phyloP scores from a whole-genome alignment of 2,329 filamentous ascomycete species.

The Arthrobotrys iridis region DNA sequence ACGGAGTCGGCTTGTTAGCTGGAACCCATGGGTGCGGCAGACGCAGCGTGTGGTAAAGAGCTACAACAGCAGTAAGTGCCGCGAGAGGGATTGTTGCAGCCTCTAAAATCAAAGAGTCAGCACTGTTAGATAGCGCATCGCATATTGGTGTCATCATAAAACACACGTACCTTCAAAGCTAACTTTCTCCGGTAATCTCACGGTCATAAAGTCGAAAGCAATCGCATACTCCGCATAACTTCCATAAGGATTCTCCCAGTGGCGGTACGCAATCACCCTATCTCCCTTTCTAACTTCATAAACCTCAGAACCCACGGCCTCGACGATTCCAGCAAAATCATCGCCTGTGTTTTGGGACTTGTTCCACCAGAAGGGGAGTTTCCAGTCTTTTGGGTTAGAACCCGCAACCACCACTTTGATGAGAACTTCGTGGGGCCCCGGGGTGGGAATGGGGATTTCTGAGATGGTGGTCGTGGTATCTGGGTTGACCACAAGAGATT shows the following conservation, averaged over 20 bases:
- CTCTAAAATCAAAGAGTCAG: constrained; percentile 57
- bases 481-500: constrained; percentile 59
- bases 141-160: neutral
- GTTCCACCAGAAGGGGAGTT: constrained; percentile 18
- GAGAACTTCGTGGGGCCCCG: constrained; percentile 59
- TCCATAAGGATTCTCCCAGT: constrained; percentile 58
- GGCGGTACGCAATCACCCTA: constrained; percentile 64
- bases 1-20: constrained; percentile 56
- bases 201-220: constrained; percentile 68
- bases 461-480: constrained; percentile 53
- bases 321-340: constrained; percentile 58
- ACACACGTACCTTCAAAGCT: constrained; percentile 65
- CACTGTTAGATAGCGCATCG: neutral
- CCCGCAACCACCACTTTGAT: constrained; percentile 60
- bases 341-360: constrained; percentile 59
- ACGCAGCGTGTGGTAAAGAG: constrained; percentile 64
- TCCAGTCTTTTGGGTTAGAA: constrained; percentile 59
- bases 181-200: constrained; percentile 66
- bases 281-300: constrained; percentile 62
- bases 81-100: constrained; percentile 64
- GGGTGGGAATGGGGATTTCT: constrained; percentile 58
- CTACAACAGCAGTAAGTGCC: constrained; percentile 64
- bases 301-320: constrained; percentile 29
- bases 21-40: constrained; percentile 66
- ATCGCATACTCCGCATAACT: constrained; percentile 61